Evolutionary conservation across 1,139 yeast genomes (phyloP).

Genomic region (Yamadazyma sp.): DNA sequence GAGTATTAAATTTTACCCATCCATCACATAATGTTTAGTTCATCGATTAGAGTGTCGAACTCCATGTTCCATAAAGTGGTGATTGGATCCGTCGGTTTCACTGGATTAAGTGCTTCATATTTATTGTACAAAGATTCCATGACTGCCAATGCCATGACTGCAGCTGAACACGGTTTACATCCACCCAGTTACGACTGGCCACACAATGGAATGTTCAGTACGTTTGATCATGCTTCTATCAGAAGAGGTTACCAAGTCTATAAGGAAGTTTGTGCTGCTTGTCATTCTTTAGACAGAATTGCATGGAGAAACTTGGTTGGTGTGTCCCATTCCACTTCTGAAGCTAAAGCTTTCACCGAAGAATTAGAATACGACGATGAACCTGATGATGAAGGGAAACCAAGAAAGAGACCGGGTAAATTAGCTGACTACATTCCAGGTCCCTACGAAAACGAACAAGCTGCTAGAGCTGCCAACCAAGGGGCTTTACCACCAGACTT

Average conservation of each 20-base stretch:
- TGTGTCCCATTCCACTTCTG: constrained; percentile 89
- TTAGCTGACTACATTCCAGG: constrained; percentile 93
- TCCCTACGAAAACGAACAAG: constrained; percentile 97
- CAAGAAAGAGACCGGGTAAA: constrained; percentile 98
- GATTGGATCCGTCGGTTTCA: constrained; percentile 64
- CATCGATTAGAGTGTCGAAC: constrained; percentile 23
- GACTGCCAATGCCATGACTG: constrained; percentile 95
- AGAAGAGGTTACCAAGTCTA: constrained; percentile 99
- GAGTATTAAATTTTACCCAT: not conserved
- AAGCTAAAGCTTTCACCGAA: constrained; percentile 92
- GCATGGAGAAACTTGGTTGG: constrained; percentile 99
- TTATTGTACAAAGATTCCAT: constrained; percentile 75
- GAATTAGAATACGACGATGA: constrained; percentile 98
- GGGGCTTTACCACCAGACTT: constrained; percentile 99
- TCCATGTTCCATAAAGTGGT: constrained; percentile 55
- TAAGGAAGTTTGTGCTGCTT: constrained; percentile 98
- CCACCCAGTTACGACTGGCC: constrained; percentile 94
- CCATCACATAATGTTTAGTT: constrained; percentile 24
- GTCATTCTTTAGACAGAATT: constrained; percentile 95
- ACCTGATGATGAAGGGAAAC: constrained; percentile 99
- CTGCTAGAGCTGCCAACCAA: constrained; percentile 99
- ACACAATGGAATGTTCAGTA: constrained; percentile 86
- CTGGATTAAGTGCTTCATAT: constrained; percentile 73
- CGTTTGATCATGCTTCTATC: constrained; percentile 94
- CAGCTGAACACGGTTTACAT: constrained; percentile 98